Evolutionary conservation across 2,329 filamentous ascomycete genomes (phyloP), one percentile per base, ranked within the genome.

Genomic region (Cytospora leucostoma): DNA sequence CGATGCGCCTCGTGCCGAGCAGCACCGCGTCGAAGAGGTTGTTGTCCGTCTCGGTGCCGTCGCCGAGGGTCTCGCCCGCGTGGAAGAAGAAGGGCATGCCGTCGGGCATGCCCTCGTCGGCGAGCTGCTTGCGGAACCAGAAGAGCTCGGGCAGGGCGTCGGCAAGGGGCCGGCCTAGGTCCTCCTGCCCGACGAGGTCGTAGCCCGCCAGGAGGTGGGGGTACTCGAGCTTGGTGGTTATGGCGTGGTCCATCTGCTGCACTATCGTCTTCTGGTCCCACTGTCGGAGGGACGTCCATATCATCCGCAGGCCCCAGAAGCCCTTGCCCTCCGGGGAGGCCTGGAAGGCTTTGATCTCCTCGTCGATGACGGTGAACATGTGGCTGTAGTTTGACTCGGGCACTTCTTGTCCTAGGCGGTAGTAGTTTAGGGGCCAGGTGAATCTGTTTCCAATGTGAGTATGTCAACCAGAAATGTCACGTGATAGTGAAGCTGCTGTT

Each of bases 1-100:
- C 94, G 66, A 99, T 96, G 64, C 95, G 86, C 59, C 94, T 82
- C 0, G 93, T 94, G 3, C 93, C 93, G 7, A 98, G 84, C 10
- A 97, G 79, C 15, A 98, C 83, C 0, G 93, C 93, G 73, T 97
- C 93, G 73, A 93, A 97, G 3, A 98, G 83, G 74, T 97, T 97
- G 66, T 78, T 71, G 71, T 97, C 93, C 0, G 90, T 89, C 21
- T 81, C 82, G 68, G 87, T 88, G 34, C 92, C 93, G 66, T 81
- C 78, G 32, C 92, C 92, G 0, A 96, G 85, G 38, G 88, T 92
- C 76, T 97, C 93, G 67, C 93, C 94, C 0, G 94, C 93, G 74
- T 97, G 93, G 79, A 98, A 96, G 80, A 96, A 96, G 79, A 97
- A 97, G 0, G 94, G 94, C 11, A 99, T 87, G 56, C 92, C 86